Evolutionary conservation across 2,329 filamentous ascomycete species (phyloP), one percentile per base, ranked within the genome.

Genomic region (Diaporthe citrichinensis): DNA sequence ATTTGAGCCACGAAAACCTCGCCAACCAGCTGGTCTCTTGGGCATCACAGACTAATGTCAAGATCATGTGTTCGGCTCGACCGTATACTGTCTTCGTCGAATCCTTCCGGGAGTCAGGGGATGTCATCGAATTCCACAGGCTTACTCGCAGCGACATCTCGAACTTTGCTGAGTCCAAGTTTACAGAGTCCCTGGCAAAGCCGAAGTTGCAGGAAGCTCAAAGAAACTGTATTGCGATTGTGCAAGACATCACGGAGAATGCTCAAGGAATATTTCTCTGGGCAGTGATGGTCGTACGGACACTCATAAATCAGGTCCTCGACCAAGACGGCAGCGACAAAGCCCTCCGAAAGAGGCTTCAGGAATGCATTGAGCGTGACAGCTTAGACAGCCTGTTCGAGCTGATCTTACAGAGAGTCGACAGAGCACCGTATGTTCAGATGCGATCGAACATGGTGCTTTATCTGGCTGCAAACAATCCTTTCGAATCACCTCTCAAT

Each of bases 81-180:
- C 72, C 72, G 2, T 68, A 69, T 17, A 58, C 65, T 14, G 72
- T 58, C 14, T 74, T 74, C 41, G 4, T 72, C 28, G 57, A 72
- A 39, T 6, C 71, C 6, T 62, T 71, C 25, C 20, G 34, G 8
- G 62, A 68, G 31, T 44, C 68, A 39, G 68, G 53, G 10, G 28
- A 31, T 15, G 12, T 71, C 3, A 51, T 71, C 6, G 28, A 71
- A 7, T 49, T 71, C n/a, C 53, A 71, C 31, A 46, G 20, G n/a
- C 68, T 71, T 1, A 71, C 68, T 2, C 55, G 53, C 41, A 71
- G 53, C 31, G 68, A 71, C 2, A 58, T 71, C 14, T 34, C 68
- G 6, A 71, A 58, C 7, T 71, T 71, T 23, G 68, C 51, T 4
- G 49, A 59, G 41, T 28, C n/a, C 3, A 46, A 71, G 2, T 71